Evolutionary conservation across 2,329 filamentous ascomycete genomes (phyloP), one percentile per base, ranked within the genome.

Genomic region (Karstenula rhodostoma): DNA sequence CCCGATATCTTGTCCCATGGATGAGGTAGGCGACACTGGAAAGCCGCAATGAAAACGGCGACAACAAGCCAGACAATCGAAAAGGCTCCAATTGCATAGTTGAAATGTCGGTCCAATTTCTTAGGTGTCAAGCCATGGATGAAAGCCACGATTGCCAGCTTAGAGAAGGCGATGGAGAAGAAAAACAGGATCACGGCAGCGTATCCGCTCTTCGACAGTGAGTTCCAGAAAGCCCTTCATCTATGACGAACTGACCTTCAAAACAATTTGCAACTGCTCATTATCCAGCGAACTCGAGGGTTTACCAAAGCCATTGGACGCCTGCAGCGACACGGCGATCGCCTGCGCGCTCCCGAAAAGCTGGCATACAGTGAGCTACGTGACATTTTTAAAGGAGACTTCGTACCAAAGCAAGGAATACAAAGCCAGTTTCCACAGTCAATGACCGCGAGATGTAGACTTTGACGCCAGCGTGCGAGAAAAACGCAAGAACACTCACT

Each of bases 91-190:
- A 69, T 29, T 4, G 44, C 61, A 10, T 62, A 61, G 46, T 68
- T 69, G 33, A 70, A 60, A 46, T 46, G 60, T 13, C 52, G 61
- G 48, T 70, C 58, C 3, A 62, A 22, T 13, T 54, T 50, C 3
- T 63, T 68, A 3, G 71, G 68, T 1, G 68, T 67, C 23, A 75
- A 57, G 27, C 58, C 62, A 19, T 67, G 57, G 5, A 73, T 64
- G 40, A 75, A 72, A 8, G 68, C 65, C 17, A 69, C 61, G 32
- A 74, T 60, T 27, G 67, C 67, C 12, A 75, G 60, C 48, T 74
- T 75, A 12, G 72, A 72, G 43, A 73, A 65, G 12, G 68, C 67
- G 19, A 74, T 60, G 32, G 67, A 65, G 12, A 65, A 25, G 47
- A 74, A 64, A 19, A 73, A 63, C 12, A 73, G 59, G 2, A 73